Evolutionary conservation across 768 basidiomycete species (phyloP), one percentile per base, ranked within the genome.

Genomic region (Amanita phalloides): DNA sequence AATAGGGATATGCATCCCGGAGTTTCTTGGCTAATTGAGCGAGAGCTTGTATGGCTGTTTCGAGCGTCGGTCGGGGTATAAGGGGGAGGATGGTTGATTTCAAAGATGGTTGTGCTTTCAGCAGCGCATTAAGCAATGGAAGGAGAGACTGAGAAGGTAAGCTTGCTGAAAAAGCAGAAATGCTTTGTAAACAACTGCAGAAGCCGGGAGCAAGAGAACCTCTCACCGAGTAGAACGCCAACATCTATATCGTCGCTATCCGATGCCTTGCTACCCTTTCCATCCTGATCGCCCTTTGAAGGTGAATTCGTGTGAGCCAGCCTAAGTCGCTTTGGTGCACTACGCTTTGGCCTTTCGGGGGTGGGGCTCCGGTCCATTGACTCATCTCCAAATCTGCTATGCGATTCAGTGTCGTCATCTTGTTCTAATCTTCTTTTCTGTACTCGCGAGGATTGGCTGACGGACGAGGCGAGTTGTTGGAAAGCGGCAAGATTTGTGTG

Each of bases 341-440:
- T 74, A 58, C 82, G 79, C 66, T 82, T 87, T 33, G 77, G 78
- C 41, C 85, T 75, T 64, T 92, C 89, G 13, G 88, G 86, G 2
- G 89, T 89, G 6, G 89, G 87, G 57, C 87, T 89, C 54, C 86
- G 75, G 64, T 90, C 89, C 89, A 91, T 91, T 13, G 81, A 74
- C 48, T 85, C 77, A 57, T 89, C 87, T 53, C 76, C 48, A 57
- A 66, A 56, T 55, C 62, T 62, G 48, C 41, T 13, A 11, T 49
- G 53, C 23, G 67, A 65, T 52, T 78, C 76, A 3, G 67, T 62
- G 26, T 85, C 81, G n/a, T 88, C 86, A 17, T 90, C 87, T 1
- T 68, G 63, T 49, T 90, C 88, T 54, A 75, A 71, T 37, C 83
- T 70, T 55, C 89, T 71, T 66, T 90, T 87, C 64, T 76, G 74